Base-by-base conservation (phyloP, 768 basidiomycete genomes). In the Russula brevipes region DNA sequence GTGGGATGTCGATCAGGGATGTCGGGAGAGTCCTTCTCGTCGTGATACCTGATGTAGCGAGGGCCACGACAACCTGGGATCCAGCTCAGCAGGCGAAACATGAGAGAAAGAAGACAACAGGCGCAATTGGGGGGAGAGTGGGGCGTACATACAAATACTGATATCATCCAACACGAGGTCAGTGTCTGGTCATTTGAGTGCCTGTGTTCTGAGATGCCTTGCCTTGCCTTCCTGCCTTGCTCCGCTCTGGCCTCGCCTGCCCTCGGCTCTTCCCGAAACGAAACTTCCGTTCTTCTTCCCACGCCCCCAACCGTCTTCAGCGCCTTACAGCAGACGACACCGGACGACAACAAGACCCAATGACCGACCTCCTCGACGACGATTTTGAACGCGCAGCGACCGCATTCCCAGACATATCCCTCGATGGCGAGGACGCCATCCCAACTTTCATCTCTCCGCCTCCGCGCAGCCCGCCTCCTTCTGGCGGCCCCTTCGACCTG, bases 361-460 rank as follows among this genome's bases (percentile, higher is more conserved):
- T 75, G 75, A 53, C 70, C 53, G 76, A 77, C 71, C 74, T 77
- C 64, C 69, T 77, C 41, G 71, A 73, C 70, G 76, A 76, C 66
- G 91, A 93, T 77, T 88, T 89, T 70, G 89, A 91, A 73, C 80
- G 79, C 54, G 88, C 88, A n/a, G 86, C 87, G 36, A 85, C 87
- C 62, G 87, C 87, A 14, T 94, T 93, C 74, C 91, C 91, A 39
- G 91, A 91, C 71, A 90, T 94, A 67, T 85, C 86, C 24, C 78
- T 90, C 54, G 89, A 91, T 65, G 88, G 83, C 42, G 75, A 76
- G 19, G 79, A 77, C 66, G 86, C 87, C 70, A 70, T 89, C 31
- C 79, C 83, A 49, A 55, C 72, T 19, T 68, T 75, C 51, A 71
- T 80, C 16, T 70, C 78, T 17, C 69, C 74, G 4, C 57, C 75